Evolutionary conservation across 2,329 filamentous ascomycete genomes (phyloP), one percentile per base, ranked within the genome.

Genomic region (Ploettnerulaceae sp.): DNA sequence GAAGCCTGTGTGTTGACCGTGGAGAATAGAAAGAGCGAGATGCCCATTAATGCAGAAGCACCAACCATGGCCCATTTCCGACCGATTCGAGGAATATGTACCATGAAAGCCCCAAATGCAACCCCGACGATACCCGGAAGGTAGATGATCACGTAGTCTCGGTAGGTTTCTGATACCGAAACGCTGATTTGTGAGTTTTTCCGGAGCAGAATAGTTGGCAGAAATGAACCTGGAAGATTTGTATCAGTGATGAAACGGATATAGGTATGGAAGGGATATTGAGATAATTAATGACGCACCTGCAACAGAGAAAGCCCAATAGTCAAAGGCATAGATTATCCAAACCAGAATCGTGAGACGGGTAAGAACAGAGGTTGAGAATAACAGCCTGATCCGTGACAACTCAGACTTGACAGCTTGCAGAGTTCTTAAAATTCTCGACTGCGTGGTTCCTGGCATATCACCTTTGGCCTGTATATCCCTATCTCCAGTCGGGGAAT

Each of bases 251-350:
- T 1, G 7, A 48, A 39, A 63, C 54, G 5, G 50, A n/a, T n/a
- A n/a, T n/a, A n/a, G n/a, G n/a, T n/a, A n/a, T n/a, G 52, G 4
- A 2, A 22, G 35, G 20, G 22, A 15, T 17, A 11, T 14, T 14
- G 39, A 42, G 17, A 38, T 11, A 21, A 22, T 55, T 8, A 64
- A 42, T 51, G 49, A 74, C 41, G 65, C 64, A 24, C 72, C 71
- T 64, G 57, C 58, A 28, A 62, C 24, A 4, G 49, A 53, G 54
- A 74, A 75, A 20, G 69, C 71, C 65, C 67, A 73, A 51, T 69
- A 74, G 47, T 74, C 73, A 52, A 69, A 73, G 21, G 72, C 71
- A 51, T 75, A 59, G 28, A 75, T 74, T 24, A 75, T 54, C 71
- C 72, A 75, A 21, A 72, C 66, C 11, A 76, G 60, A 3, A 72